Base-by-base conservation (phyloP, 805 yeast species). In the Yamadazyma ubonensis region DNA sequence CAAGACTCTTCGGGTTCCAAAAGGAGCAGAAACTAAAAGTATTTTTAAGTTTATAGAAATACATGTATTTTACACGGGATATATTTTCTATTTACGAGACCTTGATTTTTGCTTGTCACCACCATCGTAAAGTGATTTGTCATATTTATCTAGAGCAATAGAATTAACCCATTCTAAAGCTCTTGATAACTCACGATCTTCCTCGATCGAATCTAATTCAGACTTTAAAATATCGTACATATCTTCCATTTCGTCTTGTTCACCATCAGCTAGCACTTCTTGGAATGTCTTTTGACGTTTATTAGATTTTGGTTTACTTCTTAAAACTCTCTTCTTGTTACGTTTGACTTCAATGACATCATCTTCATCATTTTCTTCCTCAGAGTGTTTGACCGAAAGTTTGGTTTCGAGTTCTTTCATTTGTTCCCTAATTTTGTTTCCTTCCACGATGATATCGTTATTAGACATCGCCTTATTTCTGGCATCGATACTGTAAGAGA, bases 81-180 rank as follows among this genome's bases (percentile, higher is more conserved):
- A 20, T 18, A 8, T 8, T n/a, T 15, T 8, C 30, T 35, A 42
- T 50, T 44, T 48, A 45, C 35, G 49, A 43, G 39, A 42, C 37
- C 49, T 51, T 19, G 33, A 9, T 26, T 44, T 22, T 39, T 41
- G 6, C 10, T 26, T 60, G 43, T 65, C 72, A 3, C 71, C 75
- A 11, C 85, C 86, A 11, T 78, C 84, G 45, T 76, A 80, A 43
- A 80, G 77, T 0, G 73, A 60, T 43, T 70, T 67, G 4, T 79
- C 85, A 11, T 68, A 59, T 29, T 58, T 55, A 9, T 77, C 82
- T 11, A 72, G 47, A 1, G 86, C 85, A 12, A 69, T 60, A 6
- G 78, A 70, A 50, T 81, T 81, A 18, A 78, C 79, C 86, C 87
- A 81, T 41, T 76, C 78, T 2, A 70, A 53, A 22, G 79, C 77